Evolutionary conservation across 1,284 basidiomycete genomes (phyloP), one percentile per base, ranked within the genome.

Genomic region (Boletus hoseneyae): DNA sequence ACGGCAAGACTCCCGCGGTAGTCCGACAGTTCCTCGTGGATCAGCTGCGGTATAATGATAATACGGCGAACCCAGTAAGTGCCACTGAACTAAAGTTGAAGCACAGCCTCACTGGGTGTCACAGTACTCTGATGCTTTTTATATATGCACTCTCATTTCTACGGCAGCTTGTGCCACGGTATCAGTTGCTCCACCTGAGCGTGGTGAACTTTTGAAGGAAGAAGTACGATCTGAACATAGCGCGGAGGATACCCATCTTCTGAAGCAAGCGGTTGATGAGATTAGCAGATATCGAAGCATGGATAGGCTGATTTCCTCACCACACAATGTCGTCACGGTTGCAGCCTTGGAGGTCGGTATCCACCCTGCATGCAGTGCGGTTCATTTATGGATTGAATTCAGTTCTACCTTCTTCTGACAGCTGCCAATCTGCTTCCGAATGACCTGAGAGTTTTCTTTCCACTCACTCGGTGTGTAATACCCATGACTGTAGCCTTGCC

Each of bases 271-370:
- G 0, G 66, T 85, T 21, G 78, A 82, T 15, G 91, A 93, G 63
- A 83, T 98, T 35, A 92, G 96, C 63, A 80, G 96, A 32, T 94
- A 95, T 66, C 86, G 93, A 53, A 93, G 87, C 57, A 92, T 98
- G 80, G 97, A 99, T 68, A 79, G 93, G 50, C 77, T 99, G 15
- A 95, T 99, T 48, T 93, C 97, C 3, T 97, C 95, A 4, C 87
- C 85, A 53, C 93, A 97, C 63, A 99, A 99, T 63, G 83, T 94
- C 21, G 87, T 99, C 35, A 95, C 95, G 0, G 79, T 93, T 47
- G 93, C 96, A 27, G 86, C 86, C 4, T 72, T 97, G 45, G 90
- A 95, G 79, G 92, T 93, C 55, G 55, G 79, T 67, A 9, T 27
- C 19, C 39, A 18, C 35, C 21, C 9, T 46, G 2, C 19, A 45